Base-by-base conservation (phyloP, 768 basidiomycete genomes). In the Plicaturopsis crispa region DNA sequence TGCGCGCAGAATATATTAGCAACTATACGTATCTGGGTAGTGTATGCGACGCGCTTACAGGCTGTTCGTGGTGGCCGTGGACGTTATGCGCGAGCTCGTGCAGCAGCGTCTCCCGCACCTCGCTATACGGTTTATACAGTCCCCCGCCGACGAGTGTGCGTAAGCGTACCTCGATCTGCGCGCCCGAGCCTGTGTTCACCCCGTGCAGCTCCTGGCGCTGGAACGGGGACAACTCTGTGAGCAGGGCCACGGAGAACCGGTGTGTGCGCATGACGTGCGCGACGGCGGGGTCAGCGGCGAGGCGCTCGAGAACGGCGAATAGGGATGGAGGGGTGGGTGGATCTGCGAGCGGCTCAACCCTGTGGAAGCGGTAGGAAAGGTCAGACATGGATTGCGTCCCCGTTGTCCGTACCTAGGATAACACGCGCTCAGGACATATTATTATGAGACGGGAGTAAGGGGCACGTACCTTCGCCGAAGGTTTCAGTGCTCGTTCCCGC, bases 71-170 rank as follows among this genome's bases (percentile, higher is more conserved):
- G 44, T 78, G 75, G 3, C 73, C 63, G 73, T 77, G 83, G 0
- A 82, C 70, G 48, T 85, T 87, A 54, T 88, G 84, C 16, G 84
- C 63, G 24, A 87, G 59, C 51, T 87, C 85, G 52, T 89, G 85
- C 48, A 83, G 86, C 3, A 87, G 63, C 26, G 85, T 81, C 12
- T 71, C 65, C 35, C 84, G 65, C 17, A 81, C 65, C 1, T 84
- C 78, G 12, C 55, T 61, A 48, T 87, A 89, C 6, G 66, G 49
- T 36, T 81, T 64, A 49, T 86, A 84, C n/a, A n/a, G n/a, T 7
- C 84, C 85, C 43, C 84, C 82, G 48, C 84, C 85, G 4, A 55
- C 60, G 49, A 86, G 69, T 14, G 84, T 86, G 14, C 85, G 65
- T 34, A 87, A 51, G 13, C 84, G 73, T 3, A 87, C 59, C 51